Evolutionary conservation across 169 alveolate genomes (phyloP).

Genomic region (Babesia ovis): DNA sequence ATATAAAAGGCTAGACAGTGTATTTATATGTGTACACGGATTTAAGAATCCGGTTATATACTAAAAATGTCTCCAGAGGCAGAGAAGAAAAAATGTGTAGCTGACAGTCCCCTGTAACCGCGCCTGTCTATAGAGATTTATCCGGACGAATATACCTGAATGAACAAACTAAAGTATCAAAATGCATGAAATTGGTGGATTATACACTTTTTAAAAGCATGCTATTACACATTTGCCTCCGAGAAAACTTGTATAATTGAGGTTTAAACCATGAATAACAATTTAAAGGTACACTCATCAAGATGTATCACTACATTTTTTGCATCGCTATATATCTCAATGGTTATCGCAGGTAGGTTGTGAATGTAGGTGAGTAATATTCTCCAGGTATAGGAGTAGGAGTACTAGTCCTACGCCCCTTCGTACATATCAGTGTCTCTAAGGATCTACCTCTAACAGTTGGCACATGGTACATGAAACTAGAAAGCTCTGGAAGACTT

Average conservation of each 20-base stretch:
- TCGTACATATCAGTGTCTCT: conserved; percentile 20
- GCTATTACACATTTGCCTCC: no score
- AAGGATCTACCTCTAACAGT: background rate
- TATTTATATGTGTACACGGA: no score
- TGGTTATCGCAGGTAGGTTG: conserved; percentile 11
- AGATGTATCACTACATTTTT: conserved; percentile 4
- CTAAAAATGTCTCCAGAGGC: no score
- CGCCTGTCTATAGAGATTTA: background rate
- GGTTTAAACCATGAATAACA: conserved; percentile 10
- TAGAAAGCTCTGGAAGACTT: conserved; percentile 24
- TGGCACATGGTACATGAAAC: conserved; percentile 55
- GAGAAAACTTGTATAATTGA: no score
- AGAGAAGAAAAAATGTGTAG: background rate
- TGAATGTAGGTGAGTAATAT: background rate
- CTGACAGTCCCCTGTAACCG: background rate
- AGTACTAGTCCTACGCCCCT: conserved; percentile 24
- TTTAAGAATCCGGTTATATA: no score
- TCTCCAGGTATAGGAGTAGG: conserved; percentile 36
- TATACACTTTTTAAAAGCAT: no score
- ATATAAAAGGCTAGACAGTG: no score
- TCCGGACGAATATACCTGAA: background rate
- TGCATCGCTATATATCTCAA: conserved; percentile 12
- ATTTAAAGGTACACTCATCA: background rate
- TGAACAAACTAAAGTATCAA: no score
- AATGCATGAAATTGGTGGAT: no score